Base-by-base conservation (phyloP, 2,329 filamentous ascomycete species). In the Diaporthe amygdali region DNA sequence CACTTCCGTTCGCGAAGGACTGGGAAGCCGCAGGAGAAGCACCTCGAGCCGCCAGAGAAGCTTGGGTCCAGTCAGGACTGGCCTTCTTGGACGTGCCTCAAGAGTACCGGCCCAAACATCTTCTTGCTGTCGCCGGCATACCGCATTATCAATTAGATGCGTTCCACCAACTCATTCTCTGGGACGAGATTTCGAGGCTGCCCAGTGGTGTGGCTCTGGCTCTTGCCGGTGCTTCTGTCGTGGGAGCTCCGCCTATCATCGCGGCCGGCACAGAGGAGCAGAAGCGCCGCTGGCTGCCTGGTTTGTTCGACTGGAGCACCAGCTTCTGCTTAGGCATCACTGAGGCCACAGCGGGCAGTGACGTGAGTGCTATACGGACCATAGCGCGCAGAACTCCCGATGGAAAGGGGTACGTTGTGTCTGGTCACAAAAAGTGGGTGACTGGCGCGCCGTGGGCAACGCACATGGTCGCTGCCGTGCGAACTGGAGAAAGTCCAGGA, bases 401-500 rank as follows among this genome's bases (percentile, higher is more conserved):
- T 46, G 87, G 86, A 0, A 81, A 83, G 41, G 78, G 82, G 61
- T 93, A 91, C 75, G 76, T 91, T 44, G 89, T 92, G n/a, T 91
- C 91, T 70, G 91, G 90, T 0, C 85, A 86, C 64, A 92, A 93
- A 83, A 91, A 91, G 77, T 91, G 90, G 89, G 92, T 93, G 74
- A 92, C 91, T 1, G 89, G 89, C 56, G 87, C 84, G 17, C 85
- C 88, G 1, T 90, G 85, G 84, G 88, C 90, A 15, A 85, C 89
- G 61, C 89, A 90, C 77, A 87, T 88, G 78, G 90, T 90, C 0
- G 89, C 90, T 15, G 90, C 90, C 2, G 89, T 91, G 6, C 83
- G 89, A 8, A 91, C 89, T 1, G 88, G 89, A 30, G 47, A 51
- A 5, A 86, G 84, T 0, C 78, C 84, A 0, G 89, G 89, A 14